Conservation (phyloP, 2,329 filamentous ascomycete genomes). For the Colletotrichum musicola region DNA sequence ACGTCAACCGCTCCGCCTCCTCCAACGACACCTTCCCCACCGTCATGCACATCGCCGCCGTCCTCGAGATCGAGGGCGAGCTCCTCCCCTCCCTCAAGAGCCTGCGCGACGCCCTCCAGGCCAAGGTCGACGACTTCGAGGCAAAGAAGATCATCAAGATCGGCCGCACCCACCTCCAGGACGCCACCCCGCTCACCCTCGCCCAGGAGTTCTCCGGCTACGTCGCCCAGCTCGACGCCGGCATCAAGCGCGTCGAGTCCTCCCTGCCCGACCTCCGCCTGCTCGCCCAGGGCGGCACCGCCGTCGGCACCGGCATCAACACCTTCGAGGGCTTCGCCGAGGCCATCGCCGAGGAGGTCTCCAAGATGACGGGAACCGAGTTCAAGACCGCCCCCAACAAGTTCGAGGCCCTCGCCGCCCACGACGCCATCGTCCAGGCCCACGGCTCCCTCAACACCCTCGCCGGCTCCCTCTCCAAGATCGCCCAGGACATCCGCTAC, state of each 20-base stretch:
- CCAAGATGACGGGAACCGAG: constrained; percentile 90
- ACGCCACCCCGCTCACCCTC: constrained; percentile 94
- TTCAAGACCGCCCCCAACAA: constrained; percentile 99
- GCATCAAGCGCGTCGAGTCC: constrained; percentile 87
- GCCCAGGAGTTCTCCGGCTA: constrained; percentile 99
- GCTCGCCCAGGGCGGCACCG: constrained; percentile 94
- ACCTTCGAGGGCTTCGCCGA: constrained; percentile 97
- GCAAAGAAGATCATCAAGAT: constrained; percentile 96
- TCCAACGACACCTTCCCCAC: constrained; percentile 99
- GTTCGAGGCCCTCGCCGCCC: constrained; percentile 95
- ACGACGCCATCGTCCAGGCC: constrained; percentile 96
- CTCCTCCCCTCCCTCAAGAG: constrained; percentile 86
- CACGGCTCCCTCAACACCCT: constrained; percentile 94
- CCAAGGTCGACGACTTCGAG: constrained; percentile 90
- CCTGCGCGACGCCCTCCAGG: constrained; percentile 85
- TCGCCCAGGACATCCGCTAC: constrained; percentile 97
- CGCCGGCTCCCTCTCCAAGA: constrained; percentile 93
- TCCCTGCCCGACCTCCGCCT: constrained; percentile 86
- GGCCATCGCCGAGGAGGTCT: constrained; percentile 90
- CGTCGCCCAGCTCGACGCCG: constrained; percentile 91
- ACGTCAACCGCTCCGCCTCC: constrained; percentile 98
- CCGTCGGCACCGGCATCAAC: constrained; percentile 97
- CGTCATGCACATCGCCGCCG: constrained; percentile 99
- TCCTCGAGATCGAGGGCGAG: constrained; percentile 89
- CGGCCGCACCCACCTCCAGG: constrained; percentile 95